phyloP scores from a whole-genome alignment of 2,329 filamentous ascomycete genomes.

The Nigrospora oryzae region DNA sequence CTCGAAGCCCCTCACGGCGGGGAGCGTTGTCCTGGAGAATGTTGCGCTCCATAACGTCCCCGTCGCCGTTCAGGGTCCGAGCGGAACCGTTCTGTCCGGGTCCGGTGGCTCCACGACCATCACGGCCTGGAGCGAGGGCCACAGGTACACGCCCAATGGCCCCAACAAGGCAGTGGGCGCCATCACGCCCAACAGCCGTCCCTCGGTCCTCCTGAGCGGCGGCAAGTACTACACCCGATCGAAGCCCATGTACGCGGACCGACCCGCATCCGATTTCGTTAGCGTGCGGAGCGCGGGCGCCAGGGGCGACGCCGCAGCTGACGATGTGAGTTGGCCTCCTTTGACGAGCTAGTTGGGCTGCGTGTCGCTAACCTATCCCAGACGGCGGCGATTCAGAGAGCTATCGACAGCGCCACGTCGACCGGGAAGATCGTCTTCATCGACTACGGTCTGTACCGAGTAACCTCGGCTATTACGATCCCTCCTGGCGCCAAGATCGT shows the following conservation, averaged over 20 bases:
- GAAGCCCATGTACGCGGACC: conserved; percentile 62
- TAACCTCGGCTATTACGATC: conserved; percentile 37
- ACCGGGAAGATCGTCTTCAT: conserved; percentile 45
- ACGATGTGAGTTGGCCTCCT: conserved; percentile 44
- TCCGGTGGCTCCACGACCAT: conserved; percentile 44
- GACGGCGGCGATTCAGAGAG: conserved; percentile 47
- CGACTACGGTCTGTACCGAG: conserved; percentile 46
- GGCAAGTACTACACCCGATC: conserved; percentile 51
- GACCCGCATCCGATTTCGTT: conserved; percentile 50
- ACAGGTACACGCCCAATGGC: conserved; percentile 43
- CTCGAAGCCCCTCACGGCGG: conserved; percentile 35
- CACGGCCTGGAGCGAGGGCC: conserved; percentile 59
- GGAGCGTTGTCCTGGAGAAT: conserved; percentile 50
- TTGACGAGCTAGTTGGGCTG: conserved; percentile 2
- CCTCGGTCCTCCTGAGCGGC: conserved; percentile 42
- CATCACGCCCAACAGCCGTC: conserved; percentile 35
- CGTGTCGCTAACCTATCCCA: conserved; percentile 3
- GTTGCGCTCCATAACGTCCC: conserved; percentile 26
- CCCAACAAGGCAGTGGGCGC: conserved; percentile 37
- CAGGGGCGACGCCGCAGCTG: conserved; percentile 60
- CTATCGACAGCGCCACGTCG: conserved; percentile 41
- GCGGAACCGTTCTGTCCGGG: conserved; percentile 45
- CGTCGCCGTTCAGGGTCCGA: conserved; percentile 27
- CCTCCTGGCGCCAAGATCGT: conserved; percentile 29
- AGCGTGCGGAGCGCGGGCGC: conserved; percentile 45